Evolutionary conservation across 1,284 basidiomycete species (phyloP).

Genomic region (Psilocybe mexicana): DNA sequence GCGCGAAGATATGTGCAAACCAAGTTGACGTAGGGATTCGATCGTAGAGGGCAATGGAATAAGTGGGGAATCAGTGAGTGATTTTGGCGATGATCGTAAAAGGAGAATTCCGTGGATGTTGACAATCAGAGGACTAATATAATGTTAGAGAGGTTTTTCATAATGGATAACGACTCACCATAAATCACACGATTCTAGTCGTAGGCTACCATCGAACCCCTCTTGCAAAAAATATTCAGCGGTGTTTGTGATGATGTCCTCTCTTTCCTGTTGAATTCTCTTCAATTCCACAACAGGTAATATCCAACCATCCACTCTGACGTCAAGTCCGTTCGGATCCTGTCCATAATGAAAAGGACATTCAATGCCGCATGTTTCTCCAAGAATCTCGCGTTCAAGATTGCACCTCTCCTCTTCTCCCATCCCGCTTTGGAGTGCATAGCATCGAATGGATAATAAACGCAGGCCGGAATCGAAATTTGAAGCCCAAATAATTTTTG

Average conservation of each 20-base stretch:
- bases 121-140: constrained; percentile 49
- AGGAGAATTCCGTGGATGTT: constrained; percentile 70
- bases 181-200: constrained; percentile 46
- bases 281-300: constrained; percentile 68
- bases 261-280: constrained; percentile 57
- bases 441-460: constrained; percentile 75
- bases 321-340: constrained; percentile 42
- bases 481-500: constrained; percentile 54
- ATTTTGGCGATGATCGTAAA: constrained; percentile 38
- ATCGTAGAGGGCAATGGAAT: constrained; percentile 70
- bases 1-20: constrained; percentile 65
- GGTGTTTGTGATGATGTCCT: constrained; percentile 41
- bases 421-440: constrained; percentile 75
- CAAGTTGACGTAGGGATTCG: constrained; percentile 62
- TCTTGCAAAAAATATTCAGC: constrained; percentile 50
- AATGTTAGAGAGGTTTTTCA: constrained; percentile 17
- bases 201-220: constrained; percentile 32
- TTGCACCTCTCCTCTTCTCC: constrained; percentile 71
- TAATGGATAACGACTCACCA: constrained; percentile 43
- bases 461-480: constrained; percentile 65
- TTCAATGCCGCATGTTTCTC: constrained; percentile 53
- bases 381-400: constrained; percentile 63
- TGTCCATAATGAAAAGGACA: constrained; percentile 56
- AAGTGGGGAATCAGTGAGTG: constrained; percentile 39
- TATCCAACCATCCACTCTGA: constrained; percentile 74